These are phyloP conservation scores for Nitzschia palea DNA, from an alignment of 108 stramenopile genomes.

Conservation along the genomic window DNA sequence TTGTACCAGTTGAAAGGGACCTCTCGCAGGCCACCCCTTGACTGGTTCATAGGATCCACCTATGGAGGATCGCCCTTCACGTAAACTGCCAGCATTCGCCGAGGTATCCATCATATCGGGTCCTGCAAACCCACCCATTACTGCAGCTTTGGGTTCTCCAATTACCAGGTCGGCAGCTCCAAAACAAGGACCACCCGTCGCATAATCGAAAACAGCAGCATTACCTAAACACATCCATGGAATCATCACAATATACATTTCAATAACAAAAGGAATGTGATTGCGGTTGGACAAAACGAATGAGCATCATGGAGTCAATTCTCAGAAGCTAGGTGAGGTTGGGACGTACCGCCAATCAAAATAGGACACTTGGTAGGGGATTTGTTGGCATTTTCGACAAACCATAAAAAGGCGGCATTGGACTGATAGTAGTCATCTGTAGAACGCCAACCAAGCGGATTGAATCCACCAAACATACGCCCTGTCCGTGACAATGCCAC, in stretches of 20 bases:
- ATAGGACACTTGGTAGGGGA: constrained; percentile 48
- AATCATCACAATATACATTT: background rate
- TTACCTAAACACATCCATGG: constrained; percentile 34
- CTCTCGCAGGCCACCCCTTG: constrained; percentile 66
- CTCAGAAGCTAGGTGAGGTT: too few species aligned
- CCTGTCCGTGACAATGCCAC: constrained; percentile 53
- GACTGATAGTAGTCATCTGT: constrained; percentile 73
- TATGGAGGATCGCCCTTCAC: constrained; percentile 48
- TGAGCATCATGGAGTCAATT: too few species aligned
- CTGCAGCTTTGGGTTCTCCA: constrained; percentile 67
- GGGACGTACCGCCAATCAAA: constrained; percentile 35
- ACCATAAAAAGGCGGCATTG: constrained; percentile 79
- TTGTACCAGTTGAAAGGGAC: constrained; percentile 53
- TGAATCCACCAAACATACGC: constrained; percentile 71
- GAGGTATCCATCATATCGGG: constrained; percentile 69
- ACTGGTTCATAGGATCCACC: constrained; percentile 56
- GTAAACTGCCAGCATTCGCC: constrained; percentile 58
- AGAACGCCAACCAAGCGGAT: constrained; percentile 72
- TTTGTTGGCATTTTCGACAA: constrained; percentile 33
- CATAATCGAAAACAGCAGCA: constrained; percentile 81
- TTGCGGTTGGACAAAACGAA: too few species aligned
- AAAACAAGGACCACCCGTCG: constrained; percentile 76
- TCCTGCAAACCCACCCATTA: constrained; percentile 85
- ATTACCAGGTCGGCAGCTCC: constrained; percentile 72
- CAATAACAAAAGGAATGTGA: background rate